These are phyloP conservation scores for Fusarium abutilonis DNA, from an alignment of 2,329 filamentous ascomycete genomes.

Conservation along the genomic window DNA sequence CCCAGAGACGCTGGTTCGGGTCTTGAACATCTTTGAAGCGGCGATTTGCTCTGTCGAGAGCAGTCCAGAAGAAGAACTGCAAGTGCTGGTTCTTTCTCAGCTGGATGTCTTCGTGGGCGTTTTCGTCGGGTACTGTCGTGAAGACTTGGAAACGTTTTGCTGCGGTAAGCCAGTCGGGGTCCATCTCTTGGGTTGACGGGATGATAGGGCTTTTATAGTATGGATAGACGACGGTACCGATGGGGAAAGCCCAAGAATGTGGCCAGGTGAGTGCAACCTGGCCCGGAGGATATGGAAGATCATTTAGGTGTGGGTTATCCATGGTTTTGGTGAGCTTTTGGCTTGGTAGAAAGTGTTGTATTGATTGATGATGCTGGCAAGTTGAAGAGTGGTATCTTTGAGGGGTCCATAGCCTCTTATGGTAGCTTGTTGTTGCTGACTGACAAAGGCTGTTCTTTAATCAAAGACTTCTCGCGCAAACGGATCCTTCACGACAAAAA, in stretches of 20 bases:
- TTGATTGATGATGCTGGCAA: background rate
- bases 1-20: slow-evolving; percentile 2
- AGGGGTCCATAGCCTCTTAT: background rate
- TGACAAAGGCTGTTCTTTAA: background rate
- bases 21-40: background rate
- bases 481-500: background rate
- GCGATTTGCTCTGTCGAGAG: slow-evolving; percentile 35
- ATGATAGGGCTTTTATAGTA: slow-evolving; percentile 5
- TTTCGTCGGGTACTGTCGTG: background rate
- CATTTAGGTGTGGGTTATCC: background rate
- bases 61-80: slow-evolving; percentile 42
- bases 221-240: slow-evolving; percentile 6
- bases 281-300: background rate
- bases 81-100: slow-evolving; percentile 26
- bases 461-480: background rate
- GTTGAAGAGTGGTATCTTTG: background rate
- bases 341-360: background rate
- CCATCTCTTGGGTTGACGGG: background rate
- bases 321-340: background rate
- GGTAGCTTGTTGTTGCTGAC: background rate
- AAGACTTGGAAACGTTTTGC: background rate
- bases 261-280: background rate
- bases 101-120: background rate
- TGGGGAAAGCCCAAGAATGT: background rate
- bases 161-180: slow-evolving; percentile 9